phyloP scores from a whole-genome alignment of 2,329 filamentous ascomycete species.

The Pestalotiopsis sp. region DNA sequence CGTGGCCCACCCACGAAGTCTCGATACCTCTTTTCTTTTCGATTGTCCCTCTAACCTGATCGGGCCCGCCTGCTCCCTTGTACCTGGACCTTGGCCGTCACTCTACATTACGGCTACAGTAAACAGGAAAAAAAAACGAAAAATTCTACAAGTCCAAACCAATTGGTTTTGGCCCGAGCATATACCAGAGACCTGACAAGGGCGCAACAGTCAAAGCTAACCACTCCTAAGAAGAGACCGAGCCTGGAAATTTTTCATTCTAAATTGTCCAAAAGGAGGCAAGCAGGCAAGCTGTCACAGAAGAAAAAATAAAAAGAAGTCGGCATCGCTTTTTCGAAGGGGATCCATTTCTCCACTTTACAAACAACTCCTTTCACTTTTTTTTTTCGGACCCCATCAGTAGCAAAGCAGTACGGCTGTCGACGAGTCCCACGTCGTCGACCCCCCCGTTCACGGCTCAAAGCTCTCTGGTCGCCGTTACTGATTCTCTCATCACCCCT shows the following conservation, averaged over 20 bases:
- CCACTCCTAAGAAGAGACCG: constrained; percentile 5
- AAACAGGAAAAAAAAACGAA: not conserved
- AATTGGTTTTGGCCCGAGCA: not conserved
- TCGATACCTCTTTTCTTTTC: not conserved
- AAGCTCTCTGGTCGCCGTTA: not conserved
- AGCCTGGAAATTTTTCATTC: constrained; percentile 9
- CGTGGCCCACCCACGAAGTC: constrained; percentile 6
- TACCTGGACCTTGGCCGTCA: constrained; percentile 16
- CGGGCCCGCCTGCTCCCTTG: not conserved
- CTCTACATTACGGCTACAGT: not conserved
- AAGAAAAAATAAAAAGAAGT: constrained; percentile 32
- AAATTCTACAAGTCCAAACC: not conserved
- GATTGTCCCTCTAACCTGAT: not conserved
- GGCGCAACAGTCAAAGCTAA: not conserved
- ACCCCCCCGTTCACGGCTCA: constrained; percentile 2
- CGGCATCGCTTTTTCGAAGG: constrained; percentile 28
- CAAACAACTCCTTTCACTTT: constrained; percentile 21
- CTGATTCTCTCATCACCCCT: constrained; percentile 5
- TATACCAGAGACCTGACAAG: not conserved
- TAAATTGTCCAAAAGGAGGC: constrained; percentile 11
- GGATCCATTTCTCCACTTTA: constrained; percentile 38
- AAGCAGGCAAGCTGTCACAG: constrained; percentile 24
- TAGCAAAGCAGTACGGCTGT: constrained; percentile 8
- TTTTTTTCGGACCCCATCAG: constrained; percentile 32
- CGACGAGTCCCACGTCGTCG: constrained; percentile 5